phyloP scores from a whole-genome alignment of 768 basidiomycete genomes.

The Sutorius australiensis region DNA sequence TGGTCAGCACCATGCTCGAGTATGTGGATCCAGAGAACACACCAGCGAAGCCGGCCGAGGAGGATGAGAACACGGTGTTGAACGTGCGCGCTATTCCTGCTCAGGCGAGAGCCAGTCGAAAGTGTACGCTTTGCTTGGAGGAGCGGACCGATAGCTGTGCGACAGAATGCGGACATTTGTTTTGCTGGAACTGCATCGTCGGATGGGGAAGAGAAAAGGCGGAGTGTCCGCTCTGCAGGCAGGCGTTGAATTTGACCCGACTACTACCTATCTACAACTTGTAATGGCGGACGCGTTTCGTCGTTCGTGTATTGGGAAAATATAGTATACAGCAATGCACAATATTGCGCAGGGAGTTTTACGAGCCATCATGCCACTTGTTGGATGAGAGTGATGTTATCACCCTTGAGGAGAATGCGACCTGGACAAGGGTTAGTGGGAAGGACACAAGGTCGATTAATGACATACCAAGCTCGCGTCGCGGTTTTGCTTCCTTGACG shows the following conservation, averaged over 20 bases:
- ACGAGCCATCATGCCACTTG: conserved; percentile 40
- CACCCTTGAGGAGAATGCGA: conserved; percentile 93
- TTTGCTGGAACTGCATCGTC: conserved; percentile 87
- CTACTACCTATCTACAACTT: conserved; percentile 83
- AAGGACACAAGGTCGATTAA: neutral
- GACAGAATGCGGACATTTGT: conserved; percentile 87
- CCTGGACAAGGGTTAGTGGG: conserved; percentile 43
- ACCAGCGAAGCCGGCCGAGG: conserved; percentile 56
- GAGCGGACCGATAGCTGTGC: conserved; percentile 78
- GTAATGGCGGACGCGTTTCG: conserved; percentile 33
- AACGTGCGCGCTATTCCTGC: conserved; percentile 54
- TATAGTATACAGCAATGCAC: conserved; percentile 22
- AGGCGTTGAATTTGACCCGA: conserved; percentile 62
- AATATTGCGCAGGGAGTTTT: conserved; percentile 12
- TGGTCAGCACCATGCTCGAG: conserved; percentile 55
- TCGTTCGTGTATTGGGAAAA: conserved; percentile 1
- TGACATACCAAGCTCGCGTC: conserved; percentile 73
- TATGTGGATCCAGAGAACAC: conserved; percentile 48
- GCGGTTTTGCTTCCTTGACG: conserved; percentile 83
- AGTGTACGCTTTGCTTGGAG: conserved; percentile 81
- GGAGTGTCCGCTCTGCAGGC: conserved; percentile 86
- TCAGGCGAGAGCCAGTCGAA: conserved; percentile 52
- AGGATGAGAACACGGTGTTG: conserved; percentile 66
- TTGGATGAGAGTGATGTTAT: conserved; percentile 98
- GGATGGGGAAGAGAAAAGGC: conserved; percentile 90